Evolutionary conservation across 345 rosid genomes (phyloP), one percentile per base, ranked within the genome.

Genomic region (Hibiscus tridactylites): DNA sequence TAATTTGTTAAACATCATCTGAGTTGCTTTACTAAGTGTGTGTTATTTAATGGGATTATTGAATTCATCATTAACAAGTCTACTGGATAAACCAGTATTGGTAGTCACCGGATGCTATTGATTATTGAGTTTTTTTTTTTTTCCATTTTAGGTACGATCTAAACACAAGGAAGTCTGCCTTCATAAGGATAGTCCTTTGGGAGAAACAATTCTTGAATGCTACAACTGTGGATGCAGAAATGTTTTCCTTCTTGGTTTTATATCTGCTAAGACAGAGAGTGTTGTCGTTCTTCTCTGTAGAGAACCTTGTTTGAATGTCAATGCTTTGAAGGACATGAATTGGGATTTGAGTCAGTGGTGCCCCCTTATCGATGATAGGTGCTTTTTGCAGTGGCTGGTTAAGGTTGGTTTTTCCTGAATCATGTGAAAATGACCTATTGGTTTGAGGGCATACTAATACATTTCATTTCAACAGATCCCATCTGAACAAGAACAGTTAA

Each of bases 321-420:
- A 95, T 81, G 99, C 99, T 46, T 78, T 95, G 83, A 95, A 95
- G 86, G 99, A 95, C 86, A 90, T 95, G 99, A 95, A 92, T 67
- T 95, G 99, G 99, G 99, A 95, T 78, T 80, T 92, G 70, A 95
- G 99, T 83, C 98, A 95, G 78, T 92, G 99, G 99, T 92, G 97
- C 75, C 98, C 98, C 65, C 84, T 95, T 75, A 95, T 95, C 79
- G 99, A 95, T 73, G 99, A 95, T 79, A 90, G 99, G 78, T 95
- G 99, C 83, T 95, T 95, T 80, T 79, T 95, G 67, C 97, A 89
- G 73, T 95, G 99, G 99, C 98, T 95, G 78, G 98, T 95, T 49
- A 95, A 95, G 97, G 99, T 94, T 78, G 65, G 85, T 76, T 28
- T 60, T 44, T 59, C 12, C 57, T 47, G 9, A 17, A n/a, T 56